These are phyloP conservation scores for Daldinia concentrica DNA, from an alignment of 495 filamentous ascomycete species.

Conservation along the genomic window DNA sequence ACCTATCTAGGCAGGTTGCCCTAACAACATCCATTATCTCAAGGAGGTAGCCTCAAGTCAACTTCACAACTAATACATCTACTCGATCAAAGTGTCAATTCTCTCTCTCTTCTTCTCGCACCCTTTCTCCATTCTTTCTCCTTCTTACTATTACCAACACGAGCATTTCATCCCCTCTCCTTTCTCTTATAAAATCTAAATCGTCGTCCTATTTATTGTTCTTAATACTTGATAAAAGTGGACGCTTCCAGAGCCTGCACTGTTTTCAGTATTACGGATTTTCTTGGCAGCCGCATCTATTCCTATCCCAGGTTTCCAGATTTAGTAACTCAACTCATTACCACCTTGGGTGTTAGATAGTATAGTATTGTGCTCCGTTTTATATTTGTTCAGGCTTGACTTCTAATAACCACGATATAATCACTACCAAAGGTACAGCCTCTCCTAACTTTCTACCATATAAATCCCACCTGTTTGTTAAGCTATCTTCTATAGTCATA, in stretches of 20 bases:
- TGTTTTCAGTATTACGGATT: background rate
- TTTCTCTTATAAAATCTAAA: background rate
- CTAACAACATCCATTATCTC: constrained; percentile 26
- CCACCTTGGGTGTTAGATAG: background rate
- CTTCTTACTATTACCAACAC: background rate
- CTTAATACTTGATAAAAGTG: background rate
- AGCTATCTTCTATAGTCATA: background rate
- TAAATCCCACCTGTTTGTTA: background rate
- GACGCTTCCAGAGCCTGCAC: background rate
- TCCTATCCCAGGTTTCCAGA: background rate
- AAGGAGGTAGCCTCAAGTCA: constrained; percentile 13
- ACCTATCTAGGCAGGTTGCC: background rate
- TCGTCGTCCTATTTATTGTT: background rate
- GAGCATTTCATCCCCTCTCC: background rate
- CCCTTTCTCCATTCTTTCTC: background rate
- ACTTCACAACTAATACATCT: constrained; percentile 25
- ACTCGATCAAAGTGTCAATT: background rate
- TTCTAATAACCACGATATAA: background rate
- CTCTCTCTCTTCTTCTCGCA: background rate
- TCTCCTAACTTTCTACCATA: background rate
- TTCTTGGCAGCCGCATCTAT: background rate
- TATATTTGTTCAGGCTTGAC: background rate
- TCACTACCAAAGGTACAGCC: background rate
- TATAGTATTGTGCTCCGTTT: background rate
- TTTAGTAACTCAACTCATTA: background rate